Base-by-base conservation (phyloP, 805 yeast genomes). In the Starmerella lactis-condensi region DNA sequence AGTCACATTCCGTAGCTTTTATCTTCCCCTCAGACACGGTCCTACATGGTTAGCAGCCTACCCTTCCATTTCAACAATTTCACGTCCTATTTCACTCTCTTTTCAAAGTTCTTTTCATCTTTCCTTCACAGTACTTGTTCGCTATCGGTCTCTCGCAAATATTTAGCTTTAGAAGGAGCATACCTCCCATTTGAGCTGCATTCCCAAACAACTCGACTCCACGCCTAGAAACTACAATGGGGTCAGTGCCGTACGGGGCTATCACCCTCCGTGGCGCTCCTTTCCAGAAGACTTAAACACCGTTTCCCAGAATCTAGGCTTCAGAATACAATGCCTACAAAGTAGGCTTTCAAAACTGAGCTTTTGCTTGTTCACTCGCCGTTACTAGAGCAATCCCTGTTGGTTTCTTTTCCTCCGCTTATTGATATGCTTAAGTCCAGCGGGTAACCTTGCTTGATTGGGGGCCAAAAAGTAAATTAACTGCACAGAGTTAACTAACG, bases 141-240 rank as follows among this genome's bases (percentile, higher is more conserved):
- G 58, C 58, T 56, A 56, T 55, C 60, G 59, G 60, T 55, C 59
- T 54, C 60, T 54, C 58, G 58, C 61, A 59, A 53, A 54, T 54
- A 52, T 24, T 24, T 24, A 56, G 60, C 60, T 51, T 56, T 53
- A 54, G 57, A 52, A 53, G 60, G 59, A 53, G 50, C 52, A 44
- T 47, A 50, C 55, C 53, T 48, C 54, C 52, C 52, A 41, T 45
- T 45, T 55, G 27, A 24, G 27, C 27, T 24, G 59, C 58, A 54
- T 52, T 53, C 58, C 57, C 58, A 52, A 48, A 50, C 52, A 48
- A 51, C 53, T 51, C 53, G 54, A 49, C 55, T 50, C 54, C 41
- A 45, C 40, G 54, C 42, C 43, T 41, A 43, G 38, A 41, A 50
- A 47, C 49, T 50, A 52, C 55, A 51, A n/a, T 29, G 43, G 49